Conservation (phyloP, 1,284 basidiomycete species). For the Ganoderma meredithae region DNA sequence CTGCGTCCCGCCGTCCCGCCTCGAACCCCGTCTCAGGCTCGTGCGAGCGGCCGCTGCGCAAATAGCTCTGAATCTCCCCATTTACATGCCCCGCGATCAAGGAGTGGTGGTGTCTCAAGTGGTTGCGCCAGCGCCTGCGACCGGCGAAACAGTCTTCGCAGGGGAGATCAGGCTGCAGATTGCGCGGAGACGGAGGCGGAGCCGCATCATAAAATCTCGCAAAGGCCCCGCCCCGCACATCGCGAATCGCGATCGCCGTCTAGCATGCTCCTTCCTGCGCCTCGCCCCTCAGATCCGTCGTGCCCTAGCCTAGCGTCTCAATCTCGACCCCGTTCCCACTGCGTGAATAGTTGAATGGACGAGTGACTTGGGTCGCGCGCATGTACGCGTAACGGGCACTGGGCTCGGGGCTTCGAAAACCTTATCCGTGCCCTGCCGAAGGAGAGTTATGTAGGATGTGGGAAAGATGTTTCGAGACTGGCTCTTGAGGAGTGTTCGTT, state of each 20-base stretch:
- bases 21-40: neutral
- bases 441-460: neutral
- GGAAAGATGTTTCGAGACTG: neutral
- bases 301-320: neutral
- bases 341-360: neutral
- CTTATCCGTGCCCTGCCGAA: neutral
- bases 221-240: neutral
- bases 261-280: neutral
- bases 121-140: neutral
- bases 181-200: neutral
- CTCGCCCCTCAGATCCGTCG: neutral
- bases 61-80: too few relatives aligned
- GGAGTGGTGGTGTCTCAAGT: too few relatives aligned
- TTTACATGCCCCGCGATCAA: neutral
- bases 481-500: too few relatives aligned
- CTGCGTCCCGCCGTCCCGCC: neutral
- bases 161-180: conserved; percentile 3
- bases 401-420: neutral
- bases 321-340: neutral
- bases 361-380: neutral
- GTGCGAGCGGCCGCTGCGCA: neutral
- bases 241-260: conserved; percentile 6
- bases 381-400: neutral
- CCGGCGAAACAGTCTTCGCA: neutral
- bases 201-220: neutral